phyloP scores from a whole-genome alignment of 2,329 filamentous ascomycete species.

The Cladosporium sp. region DNA sequence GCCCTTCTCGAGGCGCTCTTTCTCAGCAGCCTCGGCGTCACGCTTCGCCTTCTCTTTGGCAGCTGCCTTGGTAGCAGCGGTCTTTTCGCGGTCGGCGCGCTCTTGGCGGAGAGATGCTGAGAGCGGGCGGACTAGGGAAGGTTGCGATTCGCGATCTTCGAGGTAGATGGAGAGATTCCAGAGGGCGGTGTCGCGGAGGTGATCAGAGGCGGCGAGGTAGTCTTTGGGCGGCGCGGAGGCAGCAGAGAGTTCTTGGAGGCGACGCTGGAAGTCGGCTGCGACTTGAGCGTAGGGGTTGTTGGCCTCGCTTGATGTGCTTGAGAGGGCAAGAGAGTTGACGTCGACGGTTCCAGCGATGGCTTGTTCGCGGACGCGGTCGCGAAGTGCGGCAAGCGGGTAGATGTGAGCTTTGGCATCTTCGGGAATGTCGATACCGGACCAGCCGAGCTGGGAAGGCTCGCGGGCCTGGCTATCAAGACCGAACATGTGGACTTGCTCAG shows the following conservation, averaged over 20 bases:
- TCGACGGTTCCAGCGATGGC: conserved; percentile 46
- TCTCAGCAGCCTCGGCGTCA: conserved; percentile 48
- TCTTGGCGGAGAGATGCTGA: conserved; percentile 49
- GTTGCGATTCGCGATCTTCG: conserved; percentile 68
- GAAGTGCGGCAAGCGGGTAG: conserved; percentile 54
- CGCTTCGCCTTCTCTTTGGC: conserved; percentile 48
- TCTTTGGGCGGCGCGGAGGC: conserved; percentile 59
- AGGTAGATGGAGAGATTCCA: conserved; percentile 82
- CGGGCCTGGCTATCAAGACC: conserved; percentile 64
- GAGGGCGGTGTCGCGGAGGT: conserved; percentile 74
- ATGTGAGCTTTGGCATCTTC: conserved; percentile 56
- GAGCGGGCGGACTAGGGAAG: conserved; percentile 68
- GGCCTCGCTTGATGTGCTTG: conserved; percentile 23
- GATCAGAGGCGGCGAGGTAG: conserved; percentile 72
- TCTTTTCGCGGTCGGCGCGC: conserved; percentile 49
- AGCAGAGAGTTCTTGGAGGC: conserved; percentile 52
- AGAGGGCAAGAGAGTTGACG: conserved; percentile 30
- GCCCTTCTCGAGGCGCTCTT: conserved; percentile 50
- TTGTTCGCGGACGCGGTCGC: conserved; percentile 54
- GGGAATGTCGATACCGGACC: conserved; percentile 62
- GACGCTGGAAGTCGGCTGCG: conserved; percentile 54
- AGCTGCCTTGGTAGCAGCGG: conserved; percentile 45
- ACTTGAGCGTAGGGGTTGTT: conserved; percentile 45
- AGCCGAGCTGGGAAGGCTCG: conserved; percentile 50
- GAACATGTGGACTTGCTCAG: conserved; percentile 77